These are phyloP conservation scores for Xylaria sp. DNA, from an alignment of 2,329 filamentous ascomycete genomes.

Conservation along the genomic window DNA sequence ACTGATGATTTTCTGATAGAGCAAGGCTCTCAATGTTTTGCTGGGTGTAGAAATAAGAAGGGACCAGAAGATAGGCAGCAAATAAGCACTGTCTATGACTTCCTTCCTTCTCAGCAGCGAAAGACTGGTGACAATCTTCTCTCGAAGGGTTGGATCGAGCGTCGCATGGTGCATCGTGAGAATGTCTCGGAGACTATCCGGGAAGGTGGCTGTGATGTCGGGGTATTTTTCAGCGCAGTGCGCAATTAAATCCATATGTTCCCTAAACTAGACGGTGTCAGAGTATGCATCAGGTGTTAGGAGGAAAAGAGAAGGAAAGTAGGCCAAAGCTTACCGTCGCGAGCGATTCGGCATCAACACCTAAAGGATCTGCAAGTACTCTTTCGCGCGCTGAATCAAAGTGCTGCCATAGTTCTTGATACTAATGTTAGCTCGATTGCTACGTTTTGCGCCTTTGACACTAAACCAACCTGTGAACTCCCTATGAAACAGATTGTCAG, in stretches of 20 bases:
- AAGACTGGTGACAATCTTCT: slow-evolving; percentile 93
- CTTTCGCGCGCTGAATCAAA: slow-evolving; percentile 93
- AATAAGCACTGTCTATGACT: slow-evolving; percentile 82
- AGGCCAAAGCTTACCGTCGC: slow-evolving; percentile 64
- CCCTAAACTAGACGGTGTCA: slow-evolving; percentile 68
- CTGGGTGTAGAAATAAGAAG: slow-evolving; percentile 92
- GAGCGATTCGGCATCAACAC: slow-evolving; percentile 79
- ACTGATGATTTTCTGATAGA: slow-evolving; percentile 88
- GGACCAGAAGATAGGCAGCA: slow-evolving; percentile 93
- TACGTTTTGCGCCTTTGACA: not conserved
- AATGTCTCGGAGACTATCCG: slow-evolving; percentile 83
- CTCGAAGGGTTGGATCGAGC: slow-evolving; percentile 84
- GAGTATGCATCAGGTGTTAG: not conserved
- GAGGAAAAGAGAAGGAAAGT: not conserved
- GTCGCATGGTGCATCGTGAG: slow-evolving; percentile 83
- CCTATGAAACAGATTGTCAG: slow-evolving; percentile 26
- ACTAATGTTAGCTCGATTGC: slow-evolving; percentile 59
- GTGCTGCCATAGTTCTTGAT: slow-evolving; percentile 86
- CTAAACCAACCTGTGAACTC: slow-evolving; percentile 36
- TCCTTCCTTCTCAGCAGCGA: slow-evolving; percentile 91
- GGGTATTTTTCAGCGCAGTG: slow-evolving; percentile 96
- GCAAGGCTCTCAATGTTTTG: slow-evolving; percentile 84
- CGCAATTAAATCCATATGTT: slow-evolving; percentile 91
- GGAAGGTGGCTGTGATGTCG: slow-evolving; percentile 79
- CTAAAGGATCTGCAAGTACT: slow-evolving; percentile 84